Conservation (phyloP, 176 grass and related monocot species). For the Oryza glaberrima region DNA sequence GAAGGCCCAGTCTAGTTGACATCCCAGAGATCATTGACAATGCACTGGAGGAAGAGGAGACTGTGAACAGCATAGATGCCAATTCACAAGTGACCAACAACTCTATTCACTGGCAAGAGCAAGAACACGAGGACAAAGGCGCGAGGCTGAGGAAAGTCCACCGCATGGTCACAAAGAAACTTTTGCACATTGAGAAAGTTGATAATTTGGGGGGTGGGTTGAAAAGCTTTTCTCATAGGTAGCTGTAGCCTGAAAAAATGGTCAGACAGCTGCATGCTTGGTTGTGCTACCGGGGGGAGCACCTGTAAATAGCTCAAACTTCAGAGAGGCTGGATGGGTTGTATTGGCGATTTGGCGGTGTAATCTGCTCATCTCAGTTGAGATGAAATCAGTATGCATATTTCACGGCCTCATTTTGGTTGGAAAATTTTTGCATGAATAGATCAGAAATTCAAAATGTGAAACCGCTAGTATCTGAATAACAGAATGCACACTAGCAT, state of each 20-base stretch:
- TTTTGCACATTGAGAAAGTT: constrained; percentile 18
- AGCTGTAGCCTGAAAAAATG: background rate
- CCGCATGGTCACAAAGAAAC: constrained; percentile 1
- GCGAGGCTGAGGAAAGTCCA: constrained; percentile 24
- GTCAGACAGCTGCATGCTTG: background rate
- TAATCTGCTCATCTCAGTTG: background rate
- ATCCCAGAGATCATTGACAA: background rate
- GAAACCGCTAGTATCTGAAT: background rate
- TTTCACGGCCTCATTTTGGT: constrained; percentile 3
- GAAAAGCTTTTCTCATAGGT: constrained; percentile 40
- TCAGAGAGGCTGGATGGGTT: constrained; percentile 13
- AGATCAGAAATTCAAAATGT: background rate
- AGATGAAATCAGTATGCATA: background rate
- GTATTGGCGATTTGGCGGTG: background rate
- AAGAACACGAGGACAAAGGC: background rate
- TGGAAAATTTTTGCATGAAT: background rate
- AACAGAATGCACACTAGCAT: background rate
- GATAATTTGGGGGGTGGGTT: constrained; percentile 1
- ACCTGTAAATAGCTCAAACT: constrained; percentile 40
- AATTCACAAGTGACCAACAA: background rate
- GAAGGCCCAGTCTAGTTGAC: constrained; percentile 39
- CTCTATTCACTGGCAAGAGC: constrained; percentile 33
- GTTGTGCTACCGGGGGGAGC: background rate
- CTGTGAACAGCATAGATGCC: background rate
- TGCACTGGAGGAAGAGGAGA: background rate